These are phyloP conservation scores for Curvularia sp. DNA, from an alignment of 2,329 filamentous ascomycete species.

Conservation along the genomic window DNA sequence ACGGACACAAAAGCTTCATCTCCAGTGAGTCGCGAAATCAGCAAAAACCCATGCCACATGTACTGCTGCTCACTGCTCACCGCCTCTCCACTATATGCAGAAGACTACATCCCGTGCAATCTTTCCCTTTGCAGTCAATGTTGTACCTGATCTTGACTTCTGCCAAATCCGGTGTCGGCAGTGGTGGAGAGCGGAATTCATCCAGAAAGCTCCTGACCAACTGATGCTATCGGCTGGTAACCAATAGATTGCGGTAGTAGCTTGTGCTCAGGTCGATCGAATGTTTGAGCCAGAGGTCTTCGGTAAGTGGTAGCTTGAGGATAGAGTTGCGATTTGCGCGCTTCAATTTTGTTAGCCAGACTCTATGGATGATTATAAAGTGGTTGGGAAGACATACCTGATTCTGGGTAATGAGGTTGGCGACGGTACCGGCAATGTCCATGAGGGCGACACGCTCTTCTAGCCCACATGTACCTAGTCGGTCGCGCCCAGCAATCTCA, in stretches of 20 bases:
- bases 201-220: neutral
- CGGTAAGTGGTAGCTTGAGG: constrained; percentile 70
- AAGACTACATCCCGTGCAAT: neutral
- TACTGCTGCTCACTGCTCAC: neutral
- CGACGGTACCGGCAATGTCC: constrained; percentile 80
- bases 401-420: constrained; percentile 65
- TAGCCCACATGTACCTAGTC: constrained; percentile 54
- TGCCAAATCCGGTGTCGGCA: neutral
- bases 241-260: constrained; percentile 68
- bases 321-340: constrained; percentile 55
- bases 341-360: constrained; percentile 42
- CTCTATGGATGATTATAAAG: neutral
- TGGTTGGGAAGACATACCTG: constrained; percentile 34
- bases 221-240: constrained; percentile 15
- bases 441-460: constrained; percentile 73
- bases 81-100: neutral
- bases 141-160: neutral
- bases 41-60: neutral
- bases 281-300: constrained; percentile 74
- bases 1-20: neutral
- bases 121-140: neutral
- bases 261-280: constrained; percentile 72
- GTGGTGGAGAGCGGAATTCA: neutral
- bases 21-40: no score
- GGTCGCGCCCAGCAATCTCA: constrained; percentile 51